Percentiles rank a stretch among this genome's conserved stretches.
phyloP scores from a whole-genome alignment of 768 basidiomycete species.

The Boletus eberwhitei region DNA sequence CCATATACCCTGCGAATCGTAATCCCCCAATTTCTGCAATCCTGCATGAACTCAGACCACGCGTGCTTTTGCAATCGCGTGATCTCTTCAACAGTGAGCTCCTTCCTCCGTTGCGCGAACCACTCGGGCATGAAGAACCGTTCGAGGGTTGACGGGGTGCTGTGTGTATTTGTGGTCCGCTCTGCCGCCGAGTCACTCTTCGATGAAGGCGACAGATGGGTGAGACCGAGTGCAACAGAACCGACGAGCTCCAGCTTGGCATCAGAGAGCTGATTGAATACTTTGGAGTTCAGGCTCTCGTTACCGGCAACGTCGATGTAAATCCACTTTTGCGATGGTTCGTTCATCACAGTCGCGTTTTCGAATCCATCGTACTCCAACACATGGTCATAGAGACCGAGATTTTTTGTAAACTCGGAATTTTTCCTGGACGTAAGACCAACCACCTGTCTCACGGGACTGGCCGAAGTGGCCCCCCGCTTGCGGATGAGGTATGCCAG shows the following conservation, averaged over 20 bases:
- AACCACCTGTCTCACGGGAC: slow-evolving; percentile 37
- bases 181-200: slow-evolving; percentile 29
- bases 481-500: slow-evolving; percentile 58
- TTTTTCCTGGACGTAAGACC: slow-evolving; percentile 63
- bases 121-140: slow-evolving; percentile 71
- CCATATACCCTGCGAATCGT: slow-evolving; percentile 48
- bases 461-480: slow-evolving; percentile 27
- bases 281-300: slow-evolving; percentile 42
- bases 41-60: slow-evolving; percentile 58
- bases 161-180: slow-evolving; percentile 37
- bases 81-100: slow-evolving; percentile 47
- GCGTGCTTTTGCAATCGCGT: slow-evolving; percentile 48
- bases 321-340: slow-evolving; percentile 41
- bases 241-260: slow-evolving; percentile 32
- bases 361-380: slow-evolving; percentile 51
- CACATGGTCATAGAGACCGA: slow-evolving; percentile 57
- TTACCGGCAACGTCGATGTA: slow-evolving; percentile 68
- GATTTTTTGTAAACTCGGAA: slow-evolving; percentile 47
- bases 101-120: slow-evolving; percentile 51
- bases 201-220: slow-evolving; percentile 50
- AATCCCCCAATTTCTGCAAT: slow-evolving; percentile 53
- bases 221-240: slow-evolving; percentile 51
- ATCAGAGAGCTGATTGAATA: slow-evolving; percentile 39
- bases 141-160: slow-evolving; percentile 33
- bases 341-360: slow-evolving; percentile 29